Evolutionary conservation across 2,329 filamentous ascomycete genomes (phyloP).

Genomic region (Dothistroma septosporum): DNA sequence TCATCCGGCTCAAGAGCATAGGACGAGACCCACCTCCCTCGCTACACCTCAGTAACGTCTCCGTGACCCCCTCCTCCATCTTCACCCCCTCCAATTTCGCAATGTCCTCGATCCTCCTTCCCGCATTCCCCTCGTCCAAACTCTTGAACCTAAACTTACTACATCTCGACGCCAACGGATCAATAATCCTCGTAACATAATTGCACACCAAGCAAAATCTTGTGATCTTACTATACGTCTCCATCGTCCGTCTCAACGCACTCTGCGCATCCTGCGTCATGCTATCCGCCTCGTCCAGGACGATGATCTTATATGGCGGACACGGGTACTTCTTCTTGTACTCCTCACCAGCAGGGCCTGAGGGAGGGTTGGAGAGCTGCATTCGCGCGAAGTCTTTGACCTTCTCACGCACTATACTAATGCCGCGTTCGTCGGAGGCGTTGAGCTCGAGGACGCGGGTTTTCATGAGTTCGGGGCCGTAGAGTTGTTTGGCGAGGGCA

Average conservation of each 20-base stretch:
- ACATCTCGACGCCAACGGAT: slow-evolving; percentile 87
- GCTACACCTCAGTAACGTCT: slow-evolving; percentile 78
- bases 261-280: slow-evolving; percentile 99
- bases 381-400: slow-evolving; percentile 97
- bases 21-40: slow-evolving; percentile 55
- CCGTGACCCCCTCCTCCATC: slow-evolving; percentile 73
- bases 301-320: slow-evolving; percentile 97
- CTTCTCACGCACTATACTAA: slow-evolving; percentile 93
- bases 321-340: slow-evolving; percentile 73
- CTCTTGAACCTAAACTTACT: slow-evolving; percentile 98
- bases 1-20: neutral
- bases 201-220: slow-evolving; percentile 98
- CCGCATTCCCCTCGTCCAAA: slow-evolving; percentile 80
- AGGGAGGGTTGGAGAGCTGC: slow-evolving; percentile 79
- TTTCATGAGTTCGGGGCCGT: slow-evolving; percentile 89
- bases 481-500: slow-evolving; percentile 93
- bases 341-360: slow-evolving; percentile 54
- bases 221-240: slow-evolving; percentile 94
- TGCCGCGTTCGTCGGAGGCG: slow-evolving; percentile 96
- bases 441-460: slow-evolving; percentile 97
- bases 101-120: slow-evolving; percentile 74
- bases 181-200: slow-evolving; percentile 97
- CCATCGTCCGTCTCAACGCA: slow-evolving; percentile 91
- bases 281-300: slow-evolving; percentile 95
- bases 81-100: slow-evolving; percentile 71